Conservation (phyloP, 805 yeast genomes). For the Starmerella floricola region DNA sequence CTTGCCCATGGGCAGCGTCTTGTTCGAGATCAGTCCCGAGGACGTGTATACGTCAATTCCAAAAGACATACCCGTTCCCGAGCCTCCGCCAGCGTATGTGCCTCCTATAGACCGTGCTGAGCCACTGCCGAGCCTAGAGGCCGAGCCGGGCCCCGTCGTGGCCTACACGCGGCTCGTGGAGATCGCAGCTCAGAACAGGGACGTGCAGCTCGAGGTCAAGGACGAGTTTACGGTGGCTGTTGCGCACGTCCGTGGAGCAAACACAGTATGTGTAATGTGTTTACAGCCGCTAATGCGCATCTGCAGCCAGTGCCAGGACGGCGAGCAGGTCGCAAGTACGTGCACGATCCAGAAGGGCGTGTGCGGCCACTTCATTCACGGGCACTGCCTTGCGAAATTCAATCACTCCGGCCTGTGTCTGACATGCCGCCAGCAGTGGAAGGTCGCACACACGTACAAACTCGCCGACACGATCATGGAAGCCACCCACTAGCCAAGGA, state of each 20-base stretch:
- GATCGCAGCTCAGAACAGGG: neutral
- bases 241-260: conserved; percentile 7
- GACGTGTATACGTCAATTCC: neutral
- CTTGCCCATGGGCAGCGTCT: neutral
- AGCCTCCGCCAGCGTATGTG: neutral
- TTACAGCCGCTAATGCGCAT: conserved; percentile 12
- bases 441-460: neutral
- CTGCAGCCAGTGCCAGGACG: conserved; percentile 7
- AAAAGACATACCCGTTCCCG: neutral
- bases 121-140: neutral
- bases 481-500: neutral
- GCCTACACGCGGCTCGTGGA: neutral
- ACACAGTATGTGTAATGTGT: conserved; percentile 9
- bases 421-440: conserved; percentile 12
- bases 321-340: neutral
- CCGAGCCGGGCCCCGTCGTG: neutral
- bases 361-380: conserved; percentile 13
- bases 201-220: neutral
- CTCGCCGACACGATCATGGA: neutral
- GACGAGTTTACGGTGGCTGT: conserved; percentile 3
- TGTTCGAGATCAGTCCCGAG: neutral
- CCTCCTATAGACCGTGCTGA: neutral
- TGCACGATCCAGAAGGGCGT: conserved; percentile 6
- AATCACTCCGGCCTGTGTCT: conserved; percentile 1
- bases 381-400: conserved; percentile 9